These are phyloP conservation scores for Tricholoma terreum DNA, from an alignment of 768 basidiomycete species.

Conservation along the genomic window DNA sequence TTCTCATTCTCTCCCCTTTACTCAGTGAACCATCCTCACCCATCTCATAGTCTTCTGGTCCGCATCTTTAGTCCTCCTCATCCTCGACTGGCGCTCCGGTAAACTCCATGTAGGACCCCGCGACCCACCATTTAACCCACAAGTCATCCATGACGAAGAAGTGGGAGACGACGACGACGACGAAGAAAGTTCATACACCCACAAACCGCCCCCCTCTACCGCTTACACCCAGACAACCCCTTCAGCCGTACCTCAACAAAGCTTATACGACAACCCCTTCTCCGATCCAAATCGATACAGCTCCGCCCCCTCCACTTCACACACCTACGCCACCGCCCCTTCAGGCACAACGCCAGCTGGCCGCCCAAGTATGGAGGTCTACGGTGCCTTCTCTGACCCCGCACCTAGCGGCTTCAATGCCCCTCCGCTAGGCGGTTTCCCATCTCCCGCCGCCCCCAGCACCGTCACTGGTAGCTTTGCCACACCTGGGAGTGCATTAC, in stretches of 20 bases:
- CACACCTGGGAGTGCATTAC: slow-evolving; percentile 57
- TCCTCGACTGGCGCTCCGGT: slow-evolving; percentile 77
- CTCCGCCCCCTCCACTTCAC: slow-evolving; percentile 28
- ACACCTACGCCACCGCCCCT: slow-evolving; percentile 26
- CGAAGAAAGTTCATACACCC: slow-evolving; percentile 50
- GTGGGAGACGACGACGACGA: slow-evolving; percentile 53
- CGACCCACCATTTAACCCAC: slow-evolving; percentile 77
- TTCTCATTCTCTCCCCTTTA: slow-evolving; percentile 8
- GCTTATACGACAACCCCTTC: slow-evolving; percentile 44
- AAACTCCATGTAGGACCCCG: slow-evolving; percentile 51
- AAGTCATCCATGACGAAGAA: slow-evolving; percentile 42
- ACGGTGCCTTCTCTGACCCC: slow-evolving; percentile 89
- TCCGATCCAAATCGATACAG: slow-evolving; percentile 52
- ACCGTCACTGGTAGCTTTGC: not conserved
- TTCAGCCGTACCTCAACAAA: slow-evolving; percentile 26
- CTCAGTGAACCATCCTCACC: slow-evolving; percentile 2
- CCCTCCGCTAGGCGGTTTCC: slow-evolving; percentile 23
- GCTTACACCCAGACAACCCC: slow-evolving; percentile 15
- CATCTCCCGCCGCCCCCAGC: not conserved
- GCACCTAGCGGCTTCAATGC: slow-evolving; percentile 70
- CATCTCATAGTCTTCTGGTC: slow-evolving; percentile 66
- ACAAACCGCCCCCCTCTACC: slow-evolving; percentile 39
- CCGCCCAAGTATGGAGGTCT: slow-evolving; percentile 78
- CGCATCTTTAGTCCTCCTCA: slow-evolving; percentile 60
- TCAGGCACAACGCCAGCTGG: slow-evolving; percentile 28